Percentiles rank a stretch among this genome's conserved stretches.
Conservation (phyloP, 2,329 filamentous ascomycete species). For the Cryphonectria carpinicola region DNA sequence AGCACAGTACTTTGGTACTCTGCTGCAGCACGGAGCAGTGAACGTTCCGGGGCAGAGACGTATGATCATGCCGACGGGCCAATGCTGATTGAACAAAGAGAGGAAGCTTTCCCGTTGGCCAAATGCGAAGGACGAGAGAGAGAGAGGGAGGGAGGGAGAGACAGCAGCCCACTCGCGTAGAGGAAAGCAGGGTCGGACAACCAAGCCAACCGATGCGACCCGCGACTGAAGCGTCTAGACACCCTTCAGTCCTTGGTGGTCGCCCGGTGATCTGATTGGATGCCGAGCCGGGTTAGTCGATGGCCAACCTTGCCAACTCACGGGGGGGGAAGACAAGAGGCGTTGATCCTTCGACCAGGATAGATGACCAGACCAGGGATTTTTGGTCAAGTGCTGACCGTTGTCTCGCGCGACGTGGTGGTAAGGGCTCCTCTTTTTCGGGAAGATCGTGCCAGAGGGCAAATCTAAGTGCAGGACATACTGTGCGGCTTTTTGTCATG, state of each 20-base stretch:
- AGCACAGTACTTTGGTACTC: not conserved
- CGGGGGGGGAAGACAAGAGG: constrained; percentile 10
- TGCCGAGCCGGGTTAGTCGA: constrained; percentile 18
- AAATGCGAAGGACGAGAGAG: not conserved
- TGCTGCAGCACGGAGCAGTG: constrained; percentile 10
- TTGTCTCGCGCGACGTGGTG: not conserved
- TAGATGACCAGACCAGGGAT: not conserved
- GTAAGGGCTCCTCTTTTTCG: not conserved
- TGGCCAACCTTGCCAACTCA: constrained; percentile 13
- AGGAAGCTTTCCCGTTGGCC: not conserved
- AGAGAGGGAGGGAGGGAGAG: not conserved
- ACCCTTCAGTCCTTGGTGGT: constrained; percentile 11
- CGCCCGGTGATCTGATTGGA: constrained; percentile 14
- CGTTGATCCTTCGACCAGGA: constrained; percentile 27
- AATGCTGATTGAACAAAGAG: not conserved
- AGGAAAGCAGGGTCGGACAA: constrained; percentile 5
- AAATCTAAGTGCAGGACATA: not conserved
- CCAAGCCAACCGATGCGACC: constrained; percentile 2
- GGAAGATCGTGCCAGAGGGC: not conserved
- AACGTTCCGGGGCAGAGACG: not conserved
- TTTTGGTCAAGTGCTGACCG: constrained; percentile 7
- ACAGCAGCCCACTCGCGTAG: constrained; percentile 4
- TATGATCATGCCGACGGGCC: not conserved
- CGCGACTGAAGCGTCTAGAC: constrained; percentile 23
- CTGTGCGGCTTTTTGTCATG: constrained; percentile 5